These are phyloP conservation scores for Aspergillus intermedius DNA, from an alignment of 2,329 filamentous ascomycete species.

Conservation along the genomic window DNA sequence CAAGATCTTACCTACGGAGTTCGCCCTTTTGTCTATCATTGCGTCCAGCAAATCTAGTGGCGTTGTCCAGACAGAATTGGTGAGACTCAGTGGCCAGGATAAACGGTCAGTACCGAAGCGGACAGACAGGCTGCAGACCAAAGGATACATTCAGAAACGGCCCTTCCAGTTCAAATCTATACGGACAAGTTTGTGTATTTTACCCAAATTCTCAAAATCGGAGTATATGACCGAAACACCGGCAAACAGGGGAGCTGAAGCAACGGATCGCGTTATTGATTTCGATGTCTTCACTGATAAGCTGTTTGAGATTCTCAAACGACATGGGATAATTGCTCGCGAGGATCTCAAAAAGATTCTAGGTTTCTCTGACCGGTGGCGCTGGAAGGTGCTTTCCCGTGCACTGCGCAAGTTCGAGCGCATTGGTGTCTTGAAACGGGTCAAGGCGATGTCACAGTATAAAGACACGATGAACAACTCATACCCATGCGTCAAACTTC, in stretches of 20 bases:
- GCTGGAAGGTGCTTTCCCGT: slow-evolving; percentile 35
- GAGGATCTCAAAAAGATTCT: slow-evolving; percentile 48
- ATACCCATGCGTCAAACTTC: slow-evolving; percentile 39
- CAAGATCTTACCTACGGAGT: slow-evolving; percentile 50
- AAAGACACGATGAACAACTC: slow-evolving; percentile 26
- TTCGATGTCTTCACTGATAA: slow-evolving; percentile 45
- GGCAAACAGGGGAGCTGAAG: slow-evolving; percentile 7
- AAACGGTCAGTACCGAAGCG: slow-evolving; percentile 58
- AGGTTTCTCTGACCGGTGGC: slow-evolving; percentile 33
- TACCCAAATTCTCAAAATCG: slow-evolving; percentile 42
- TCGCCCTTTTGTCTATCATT: slow-evolving; percentile 53
- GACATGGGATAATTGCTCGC: slow-evolving; percentile 46
- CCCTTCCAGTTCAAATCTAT: slow-evolving; percentile 42
- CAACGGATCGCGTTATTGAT: slow-evolving; percentile 34
- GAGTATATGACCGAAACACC: slow-evolving; percentile 10
- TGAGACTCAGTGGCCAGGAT: slow-evolving; percentile 53
- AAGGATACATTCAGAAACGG: slow-evolving; percentile 57
- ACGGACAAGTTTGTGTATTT: slow-evolving; percentile 51
- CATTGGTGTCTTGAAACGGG: slow-evolving; percentile 40
- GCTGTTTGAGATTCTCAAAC: slow-evolving; percentile 45
- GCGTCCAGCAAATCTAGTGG: slow-evolving; percentile 49
- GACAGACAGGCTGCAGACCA: slow-evolving; percentile 50
- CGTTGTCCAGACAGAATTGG: slow-evolving; percentile 53
- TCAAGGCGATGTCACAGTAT: slow-evolving; percentile 39
- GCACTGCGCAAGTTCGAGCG: slow-evolving; percentile 41